Conservation (phyloP, 179 eudicot genomes). For the Dionaea muscipula region DNA sequence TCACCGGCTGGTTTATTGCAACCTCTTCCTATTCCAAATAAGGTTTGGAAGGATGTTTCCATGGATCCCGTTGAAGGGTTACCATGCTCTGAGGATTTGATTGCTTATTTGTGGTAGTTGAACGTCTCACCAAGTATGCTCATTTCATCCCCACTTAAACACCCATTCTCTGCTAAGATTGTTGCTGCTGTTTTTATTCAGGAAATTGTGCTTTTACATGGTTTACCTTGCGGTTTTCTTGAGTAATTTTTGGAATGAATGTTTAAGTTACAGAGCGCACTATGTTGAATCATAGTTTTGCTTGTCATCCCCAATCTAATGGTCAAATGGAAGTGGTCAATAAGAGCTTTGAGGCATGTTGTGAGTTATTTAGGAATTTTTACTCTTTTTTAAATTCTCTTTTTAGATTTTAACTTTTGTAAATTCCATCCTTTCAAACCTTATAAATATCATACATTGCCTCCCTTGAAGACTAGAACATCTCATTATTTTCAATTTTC, state of each 20-base stretch:
- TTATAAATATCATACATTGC: no score
- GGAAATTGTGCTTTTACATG: not conserved
- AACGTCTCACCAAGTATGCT: no score
- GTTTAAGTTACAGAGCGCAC: not conserved
- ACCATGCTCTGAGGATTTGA: not conserved
- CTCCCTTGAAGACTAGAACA: no score
- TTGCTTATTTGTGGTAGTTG: not conserved
- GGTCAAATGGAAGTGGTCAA: not conserved
- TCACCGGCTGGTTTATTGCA: not conserved
- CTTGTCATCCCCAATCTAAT: not conserved
- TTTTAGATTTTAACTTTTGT: no score
- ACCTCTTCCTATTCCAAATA: not conserved
- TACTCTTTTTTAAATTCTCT: no score
- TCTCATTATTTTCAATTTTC: no score
- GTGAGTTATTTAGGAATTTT: no score
- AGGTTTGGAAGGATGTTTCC: not conserved
- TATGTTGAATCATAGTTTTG: not conserved
- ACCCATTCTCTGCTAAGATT: not conserved
- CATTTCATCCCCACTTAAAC: not conserved
- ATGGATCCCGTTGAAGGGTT: not conserved
- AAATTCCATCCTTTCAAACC: no score
- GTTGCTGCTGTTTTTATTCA: not conserved
- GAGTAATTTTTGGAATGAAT: not conserved
- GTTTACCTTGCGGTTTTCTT: no score
- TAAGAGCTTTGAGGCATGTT: not conserved